Percentiles rank a stretch among this genome's conserved stretches.
Evolutionary conservation across 768 basidiomycete genomes (phyloP).

Genomic region (Podaxis rugospora): DNA sequence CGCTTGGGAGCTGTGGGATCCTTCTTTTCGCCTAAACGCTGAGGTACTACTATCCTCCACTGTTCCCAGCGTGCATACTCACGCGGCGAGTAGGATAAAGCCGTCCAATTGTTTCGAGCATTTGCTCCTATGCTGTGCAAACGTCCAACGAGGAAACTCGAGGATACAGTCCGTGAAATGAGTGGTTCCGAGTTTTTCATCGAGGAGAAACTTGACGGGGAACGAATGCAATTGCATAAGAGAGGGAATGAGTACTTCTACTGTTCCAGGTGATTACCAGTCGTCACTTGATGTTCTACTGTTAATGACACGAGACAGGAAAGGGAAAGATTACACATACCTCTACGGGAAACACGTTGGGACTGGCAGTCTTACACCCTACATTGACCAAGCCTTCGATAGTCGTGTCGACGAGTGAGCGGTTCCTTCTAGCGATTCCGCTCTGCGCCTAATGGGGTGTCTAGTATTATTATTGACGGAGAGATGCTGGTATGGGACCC

Average conservation of each 20-base stretch:
- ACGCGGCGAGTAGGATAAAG: slow-evolving; percentile 59
- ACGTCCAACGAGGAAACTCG: slow-evolving; percentile 75
- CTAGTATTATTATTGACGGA: slow-evolving; percentile 89
- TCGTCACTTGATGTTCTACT: neutral
- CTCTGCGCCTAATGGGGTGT: slow-evolving; percentile 2
- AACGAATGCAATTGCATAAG: slow-evolving; percentile 94
- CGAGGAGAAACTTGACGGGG: slow-evolving; percentile 97
- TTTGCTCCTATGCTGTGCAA: slow-evolving; percentile 97
- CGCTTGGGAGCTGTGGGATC: slow-evolving; percentile 83
- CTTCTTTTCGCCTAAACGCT: slow-evolving; percentile 56
- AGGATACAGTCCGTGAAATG: slow-evolving; percentile 85
- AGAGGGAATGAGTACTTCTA: slow-evolving; percentile 89
- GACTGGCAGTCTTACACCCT: slow-evolving; percentile 84
- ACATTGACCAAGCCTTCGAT: slow-evolving; percentile 74
- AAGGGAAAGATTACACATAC: slow-evolving; percentile 88
- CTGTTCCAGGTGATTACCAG: slow-evolving; percentile 67
- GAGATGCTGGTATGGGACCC: slow-evolving; percentile 99
- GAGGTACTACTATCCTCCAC: slow-evolving; percentile 34
- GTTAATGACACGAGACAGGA: slow-evolving; percentile 38
- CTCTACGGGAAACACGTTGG: slow-evolving; percentile 86
- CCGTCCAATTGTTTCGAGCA: slow-evolving; percentile 74
- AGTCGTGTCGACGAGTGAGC: slow-evolving; percentile 76
- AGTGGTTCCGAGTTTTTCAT: slow-evolving; percentile 75
- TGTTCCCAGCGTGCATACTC: neutral
- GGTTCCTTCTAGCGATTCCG: neutral